Conservation (phyloP, 345 rosid species). For the Anacardium occidentale region DNA sequence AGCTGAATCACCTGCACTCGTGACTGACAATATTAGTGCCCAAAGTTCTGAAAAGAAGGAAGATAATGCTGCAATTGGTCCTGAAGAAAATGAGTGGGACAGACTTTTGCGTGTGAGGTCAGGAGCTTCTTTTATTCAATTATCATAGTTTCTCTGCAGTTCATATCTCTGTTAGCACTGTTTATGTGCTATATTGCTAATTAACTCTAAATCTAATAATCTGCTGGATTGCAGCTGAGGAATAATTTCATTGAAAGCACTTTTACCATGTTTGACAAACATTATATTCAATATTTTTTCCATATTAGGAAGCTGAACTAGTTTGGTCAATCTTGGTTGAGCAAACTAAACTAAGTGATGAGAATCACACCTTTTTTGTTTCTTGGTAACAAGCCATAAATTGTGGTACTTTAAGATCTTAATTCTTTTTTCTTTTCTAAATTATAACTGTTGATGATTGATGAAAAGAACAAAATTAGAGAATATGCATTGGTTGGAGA, state of each 20-base stretch:
- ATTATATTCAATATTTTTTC: neutral
- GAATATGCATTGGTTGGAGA: neutral
- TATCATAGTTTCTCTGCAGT: slow-evolving; percentile 1
- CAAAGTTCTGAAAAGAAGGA: slow-evolving; percentile 75
- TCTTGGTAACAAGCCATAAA: neutral
- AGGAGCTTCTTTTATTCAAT: slow-evolving; percentile 10
- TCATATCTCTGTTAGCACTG: slow-evolving; percentile 2
- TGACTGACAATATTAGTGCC: slow-evolving; percentile 51
- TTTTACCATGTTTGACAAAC: neutral
- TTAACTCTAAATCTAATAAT: neutral
- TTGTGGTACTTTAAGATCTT: neutral
- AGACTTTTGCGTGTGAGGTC: slow-evolving; percentile 95
- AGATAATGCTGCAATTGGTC: slow-evolving; percentile 38
- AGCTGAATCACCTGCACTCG: slow-evolving; percentile 68
- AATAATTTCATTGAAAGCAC: neutral
- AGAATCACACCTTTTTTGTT: too few species aligned
- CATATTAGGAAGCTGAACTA: slow-evolving; percentile 1
- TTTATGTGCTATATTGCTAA: slow-evolving; percentile 5
- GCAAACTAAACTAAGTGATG: neutral
- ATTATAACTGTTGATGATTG: neutral
- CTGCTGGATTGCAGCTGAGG: neutral
- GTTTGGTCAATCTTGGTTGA: neutral
- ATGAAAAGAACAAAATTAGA: neutral
- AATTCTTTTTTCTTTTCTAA: too few species aligned
- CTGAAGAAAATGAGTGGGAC: slow-evolving; percentile 99